Evolutionary conservation across 345 rosid genomes (phyloP).

Genomic region (Trapa bicornis): DNA sequence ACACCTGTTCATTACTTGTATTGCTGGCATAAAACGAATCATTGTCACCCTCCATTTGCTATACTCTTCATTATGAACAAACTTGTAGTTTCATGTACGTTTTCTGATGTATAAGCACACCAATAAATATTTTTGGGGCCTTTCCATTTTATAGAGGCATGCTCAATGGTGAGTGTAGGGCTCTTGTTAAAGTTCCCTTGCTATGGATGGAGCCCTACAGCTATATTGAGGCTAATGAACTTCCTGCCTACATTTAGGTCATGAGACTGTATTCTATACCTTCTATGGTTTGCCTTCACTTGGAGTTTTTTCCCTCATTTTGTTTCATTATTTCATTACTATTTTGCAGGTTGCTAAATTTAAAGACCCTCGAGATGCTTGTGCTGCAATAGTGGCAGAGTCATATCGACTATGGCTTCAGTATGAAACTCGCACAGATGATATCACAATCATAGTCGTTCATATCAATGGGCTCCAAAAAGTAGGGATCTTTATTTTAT

Average conservation of each 20-base stretch:
- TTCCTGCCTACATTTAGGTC: too few relatives aligned
- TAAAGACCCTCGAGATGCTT: constrained; percentile 97
- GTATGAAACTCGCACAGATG: constrained; percentile 99
- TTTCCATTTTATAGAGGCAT: too few relatives aligned
- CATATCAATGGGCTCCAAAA: constrained; percentile 65
- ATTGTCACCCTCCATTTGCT: not conserved
- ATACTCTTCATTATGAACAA: not conserved
- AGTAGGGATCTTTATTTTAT: constrained; percentile 30
- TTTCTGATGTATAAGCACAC: too few relatives aligned
- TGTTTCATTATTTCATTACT: constrained; percentile 2
- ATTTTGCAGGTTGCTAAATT: constrained; percentile 74
- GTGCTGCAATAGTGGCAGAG: constrained; percentile 99
- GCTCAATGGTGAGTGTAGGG: too few relatives aligned
- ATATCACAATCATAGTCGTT: constrained; percentile 88
- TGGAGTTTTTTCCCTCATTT: not conserved
- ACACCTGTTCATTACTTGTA: too few relatives aligned
- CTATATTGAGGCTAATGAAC: too few relatives aligned
- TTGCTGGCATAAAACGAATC: not conserved
- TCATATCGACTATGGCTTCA: constrained; percentile 97
- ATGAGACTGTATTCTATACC: too few relatives aligned
- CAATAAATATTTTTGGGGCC: too few relatives aligned
- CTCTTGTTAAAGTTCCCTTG: too few relatives aligned
- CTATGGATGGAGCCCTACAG: too few relatives aligned
- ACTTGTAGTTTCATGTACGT: too few relatives aligned
- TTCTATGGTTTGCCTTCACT: not conserved